phyloP scores from a whole-genome alignment of 1,139 yeast genomes.

The Geotrichum carabidarum region DNA sequence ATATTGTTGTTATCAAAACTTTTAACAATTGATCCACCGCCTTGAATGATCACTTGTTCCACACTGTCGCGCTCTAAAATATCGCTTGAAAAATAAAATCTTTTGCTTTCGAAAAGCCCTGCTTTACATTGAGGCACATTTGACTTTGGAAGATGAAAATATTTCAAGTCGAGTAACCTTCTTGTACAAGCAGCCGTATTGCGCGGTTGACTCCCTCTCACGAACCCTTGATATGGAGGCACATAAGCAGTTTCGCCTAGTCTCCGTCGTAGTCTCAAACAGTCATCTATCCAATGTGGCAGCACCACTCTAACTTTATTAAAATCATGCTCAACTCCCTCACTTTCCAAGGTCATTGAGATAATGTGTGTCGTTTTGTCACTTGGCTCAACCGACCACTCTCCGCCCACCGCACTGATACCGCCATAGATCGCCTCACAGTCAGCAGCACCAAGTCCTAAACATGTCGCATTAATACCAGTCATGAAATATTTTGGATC shows the following conservation, averaged over 20 bases:
- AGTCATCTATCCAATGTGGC: slow-evolving; percentile 69
- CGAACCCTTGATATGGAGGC: slow-evolving; percentile 2
- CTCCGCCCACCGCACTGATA: slow-evolving; percentile 71
- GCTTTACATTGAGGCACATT: not conserved
- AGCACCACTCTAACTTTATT: slow-evolving; percentile 51
- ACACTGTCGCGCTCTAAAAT: slow-evolving; percentile 21
- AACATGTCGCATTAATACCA: slow-evolving; percentile 56
- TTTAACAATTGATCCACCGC: slow-evolving; percentile 34
- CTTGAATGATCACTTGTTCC: slow-evolving; percentile 18
- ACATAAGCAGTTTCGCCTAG: slow-evolving; percentile 50
- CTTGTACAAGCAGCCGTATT: slow-evolving; percentile 1
- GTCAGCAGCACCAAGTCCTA: slow-evolving; percentile 56
- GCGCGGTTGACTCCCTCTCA: no score
- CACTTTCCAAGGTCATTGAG: slow-evolving; percentile 50
- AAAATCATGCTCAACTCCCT: slow-evolving; percentile 32
- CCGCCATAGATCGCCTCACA: slow-evolving; percentile 63
- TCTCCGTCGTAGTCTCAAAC: slow-evolving; percentile 50
- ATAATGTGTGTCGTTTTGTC: slow-evolving; percentile 74
- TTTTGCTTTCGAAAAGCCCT: slow-evolving; percentile 25
- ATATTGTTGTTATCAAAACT: slow-evolving; percentile 28
- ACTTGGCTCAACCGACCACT: slow-evolving; percentile 57
- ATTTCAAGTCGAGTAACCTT: not conserved
- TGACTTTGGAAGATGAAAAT: not conserved
- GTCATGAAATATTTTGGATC: slow-evolving; percentile 63
- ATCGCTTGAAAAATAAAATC: slow-evolving; percentile 36